Conservation (phyloP, 2,329 filamentous ascomycete genomes). For the Periconia macrospinosa region DNA sequence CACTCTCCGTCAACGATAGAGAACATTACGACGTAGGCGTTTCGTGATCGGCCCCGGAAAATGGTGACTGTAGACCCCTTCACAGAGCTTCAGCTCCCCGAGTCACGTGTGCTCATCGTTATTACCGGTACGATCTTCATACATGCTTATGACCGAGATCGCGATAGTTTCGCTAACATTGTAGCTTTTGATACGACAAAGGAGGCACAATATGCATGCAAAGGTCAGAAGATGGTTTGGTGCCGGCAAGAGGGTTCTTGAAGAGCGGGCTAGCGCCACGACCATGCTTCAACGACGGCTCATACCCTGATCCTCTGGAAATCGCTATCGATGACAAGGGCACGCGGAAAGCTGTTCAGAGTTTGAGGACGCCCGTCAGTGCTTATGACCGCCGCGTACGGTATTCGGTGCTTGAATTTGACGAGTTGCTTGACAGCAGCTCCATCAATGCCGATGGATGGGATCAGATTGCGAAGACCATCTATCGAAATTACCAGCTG, state of each 20-base stretch:
- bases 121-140: constrained; percentile 67
- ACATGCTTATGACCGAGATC: background rate
- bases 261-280: constrained; percentile 79
- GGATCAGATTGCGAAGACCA: constrained; percentile 79
- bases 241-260: constrained; percentile 74
- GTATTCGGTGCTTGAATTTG: constrained; percentile 83
- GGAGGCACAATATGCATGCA: constrained; percentile 89
- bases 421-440: constrained; percentile 82
- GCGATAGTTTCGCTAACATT: constrained; percentile 3
- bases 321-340: constrained; percentile 57
- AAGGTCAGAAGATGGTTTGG: constrained; percentile 74
- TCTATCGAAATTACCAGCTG: constrained; percentile 80
- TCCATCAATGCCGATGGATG: constrained; percentile 86
- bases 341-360: constrained; percentile 60
- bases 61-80: constrained; percentile 11
- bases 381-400: constrained; percentile 79
- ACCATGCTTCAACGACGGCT: constrained; percentile 82
- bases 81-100: constrained; percentile 53
- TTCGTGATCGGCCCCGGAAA: background rate
- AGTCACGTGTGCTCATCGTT: constrained; percentile 83
- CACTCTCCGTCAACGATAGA: background rate
- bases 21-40: background rate
- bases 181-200: constrained; percentile 13
- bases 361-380: constrained; percentile 77
- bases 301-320: constrained; percentile 58